Conservation (phyloP, 1,284 basidiomycete species). For the Cutaneotrichosporon dermatis region DNA sequence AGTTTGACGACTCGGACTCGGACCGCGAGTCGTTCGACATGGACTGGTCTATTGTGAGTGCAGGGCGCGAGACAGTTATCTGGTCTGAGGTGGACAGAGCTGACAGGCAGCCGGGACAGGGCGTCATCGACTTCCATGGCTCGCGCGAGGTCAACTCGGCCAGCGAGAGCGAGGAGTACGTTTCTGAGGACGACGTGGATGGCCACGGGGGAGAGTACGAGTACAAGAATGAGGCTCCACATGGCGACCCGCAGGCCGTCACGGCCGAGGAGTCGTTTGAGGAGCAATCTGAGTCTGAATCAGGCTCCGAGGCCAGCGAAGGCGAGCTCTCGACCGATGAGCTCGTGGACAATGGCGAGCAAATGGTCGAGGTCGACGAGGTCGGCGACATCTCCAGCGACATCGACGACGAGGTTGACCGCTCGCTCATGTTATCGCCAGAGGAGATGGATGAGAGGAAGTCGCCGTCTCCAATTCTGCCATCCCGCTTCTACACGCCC, state of each 20-base stretch:
- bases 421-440: background rate
- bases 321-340: background rate
- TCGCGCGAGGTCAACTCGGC: background rate
- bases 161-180: slow-evolving; percentile 12
- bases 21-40: slow-evolving; percentile 32
- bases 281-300: too few relatives aligned
- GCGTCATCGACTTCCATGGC: slow-evolving; percentile 18
- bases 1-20: slow-evolving; percentile 17
- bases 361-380: too few relatives aligned
- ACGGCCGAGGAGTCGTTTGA: too few relatives aligned
- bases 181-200: background rate
- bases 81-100: background rate
- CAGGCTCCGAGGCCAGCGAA: slow-evolving; percentile 1
- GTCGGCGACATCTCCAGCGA: slow-evolving; percentile 6
- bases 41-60: slow-evolving; percentile 37
- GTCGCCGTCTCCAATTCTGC: background rate
- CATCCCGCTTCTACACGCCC: slow-evolving; percentile 34
- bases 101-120: slow-evolving; percentile 26
- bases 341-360: too few relatives aligned
- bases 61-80: too few relatives aligned
- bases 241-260: too few relatives aligned
- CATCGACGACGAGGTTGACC: slow-evolving; percentile 11
- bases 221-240: too few relatives aligned
- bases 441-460: background rate
- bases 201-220: slow-evolving; percentile 5